Percentiles rank a stretch among this genome's conserved stretches.
Evolutionary conservation across 2,329 filamentous ascomycete genomes (phyloP).

Genomic region (Fusarium albidum): DNA sequence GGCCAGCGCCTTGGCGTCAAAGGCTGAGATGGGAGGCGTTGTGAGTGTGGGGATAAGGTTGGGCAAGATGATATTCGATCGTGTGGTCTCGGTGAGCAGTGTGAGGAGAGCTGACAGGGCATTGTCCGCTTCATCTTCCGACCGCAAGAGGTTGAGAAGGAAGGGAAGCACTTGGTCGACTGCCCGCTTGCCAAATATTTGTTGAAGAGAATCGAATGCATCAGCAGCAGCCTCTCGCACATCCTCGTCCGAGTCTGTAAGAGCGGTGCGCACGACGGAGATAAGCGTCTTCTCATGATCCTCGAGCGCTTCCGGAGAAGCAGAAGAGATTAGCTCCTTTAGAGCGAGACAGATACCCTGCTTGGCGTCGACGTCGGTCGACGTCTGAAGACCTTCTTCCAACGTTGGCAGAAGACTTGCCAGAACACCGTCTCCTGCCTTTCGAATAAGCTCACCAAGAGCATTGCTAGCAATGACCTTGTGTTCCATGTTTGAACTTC

Average conservation of each 20-base stretch:
- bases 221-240: slow-evolving; percentile 96
- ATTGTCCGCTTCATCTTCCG: slow-evolving; percentile 87
- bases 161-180: slow-evolving; percentile 95
- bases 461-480: slow-evolving; percentile 99
- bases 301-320: slow-evolving; percentile 86
- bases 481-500: slow-evolving; percentile 97
- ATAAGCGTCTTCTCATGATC: slow-evolving; percentile 96
- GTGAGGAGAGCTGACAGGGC: slow-evolving; percentile 92
- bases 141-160: slow-evolving; percentile 87
- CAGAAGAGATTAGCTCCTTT: slow-evolving; percentile 89
- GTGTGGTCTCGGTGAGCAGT: slow-evolving; percentile 88
- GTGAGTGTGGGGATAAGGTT: slow-evolving; percentile 95
- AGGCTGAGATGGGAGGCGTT: slow-evolving; percentile 86
- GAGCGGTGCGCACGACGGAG: slow-evolving; percentile 88
- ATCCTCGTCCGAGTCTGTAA: slow-evolving; percentile 88
- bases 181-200: slow-evolving; percentile 90
- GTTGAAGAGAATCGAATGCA: slow-evolving; percentile 94
- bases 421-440: slow-evolving; percentile 93
- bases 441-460: slow-evolving; percentile 94
- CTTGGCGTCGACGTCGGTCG: slow-evolving; percentile 90
- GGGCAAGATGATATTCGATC: slow-evolving; percentile 95
- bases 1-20: slow-evolving; percentile 93
- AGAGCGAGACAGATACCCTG: slow-evolving; percentile 98
- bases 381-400: slow-evolving; percentile 87
- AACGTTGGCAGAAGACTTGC: slow-evolving; percentile 88